phyloP scores from a whole-genome alignment of 495 filamentous ascomycete genomes.

The Chaetomium tenue region DNA sequence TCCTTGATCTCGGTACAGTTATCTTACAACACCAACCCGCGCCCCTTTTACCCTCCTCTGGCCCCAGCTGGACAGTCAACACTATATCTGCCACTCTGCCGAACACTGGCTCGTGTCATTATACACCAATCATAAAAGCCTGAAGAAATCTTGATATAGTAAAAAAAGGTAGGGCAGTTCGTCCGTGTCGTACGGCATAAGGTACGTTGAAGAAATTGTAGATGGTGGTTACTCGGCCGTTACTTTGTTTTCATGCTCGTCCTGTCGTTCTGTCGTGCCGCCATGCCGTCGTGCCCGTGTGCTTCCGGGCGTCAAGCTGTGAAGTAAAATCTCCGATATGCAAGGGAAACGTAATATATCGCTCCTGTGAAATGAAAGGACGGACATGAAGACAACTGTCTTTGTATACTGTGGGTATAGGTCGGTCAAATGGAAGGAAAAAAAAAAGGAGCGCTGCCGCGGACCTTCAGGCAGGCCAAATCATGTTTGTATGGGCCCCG shows the following conservation, averaged over 20 bases:
- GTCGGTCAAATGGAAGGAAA: neutral
- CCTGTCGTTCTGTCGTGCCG: conserved; percentile 3
- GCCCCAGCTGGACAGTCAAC: neutral
- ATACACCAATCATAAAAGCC: neutral
- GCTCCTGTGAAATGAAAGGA: neutral
- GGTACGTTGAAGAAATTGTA: conserved; percentile 8
- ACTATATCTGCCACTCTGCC: neutral
- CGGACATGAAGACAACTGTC: neutral
- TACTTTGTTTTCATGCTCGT: neutral
- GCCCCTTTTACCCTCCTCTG: neutral
- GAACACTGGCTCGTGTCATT: neutral
- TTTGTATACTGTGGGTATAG: conserved; percentile 8
- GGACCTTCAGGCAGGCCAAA: no score
- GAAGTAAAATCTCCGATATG: conserved; percentile 2
- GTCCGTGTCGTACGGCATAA: conserved; percentile 14
- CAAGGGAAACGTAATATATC: neutral
- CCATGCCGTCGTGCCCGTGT: neutral
- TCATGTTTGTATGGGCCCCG: conserved; percentile 18
- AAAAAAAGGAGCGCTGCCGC: neutral
- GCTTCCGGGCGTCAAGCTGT: neutral
- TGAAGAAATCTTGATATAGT: neutral
- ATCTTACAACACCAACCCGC: neutral
- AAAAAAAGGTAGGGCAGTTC: neutral
- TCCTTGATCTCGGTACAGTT: neutral
- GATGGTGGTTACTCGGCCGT: conserved; percentile 6